Percentiles rank a stretch among this genome's conserved stretches.
Evolutionary conservation across 2,329 filamentous ascomycete genomes (phyloP).

Genomic region (Leptographium lundbergii): DNA sequence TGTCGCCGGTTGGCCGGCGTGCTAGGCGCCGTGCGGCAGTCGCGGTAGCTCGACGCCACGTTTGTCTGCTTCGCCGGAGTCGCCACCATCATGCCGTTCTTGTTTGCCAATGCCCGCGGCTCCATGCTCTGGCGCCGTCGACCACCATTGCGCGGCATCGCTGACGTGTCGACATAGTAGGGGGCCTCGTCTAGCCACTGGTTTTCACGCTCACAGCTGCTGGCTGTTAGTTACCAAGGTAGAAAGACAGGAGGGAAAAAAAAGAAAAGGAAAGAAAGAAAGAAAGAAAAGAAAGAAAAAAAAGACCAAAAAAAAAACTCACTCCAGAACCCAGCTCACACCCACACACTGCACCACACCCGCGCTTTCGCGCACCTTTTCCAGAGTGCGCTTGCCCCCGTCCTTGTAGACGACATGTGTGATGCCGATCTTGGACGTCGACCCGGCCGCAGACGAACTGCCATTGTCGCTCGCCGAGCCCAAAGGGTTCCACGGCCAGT

Average conservation of each 20-base stretch:
- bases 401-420: constrained; percentile 90
- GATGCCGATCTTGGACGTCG: constrained; percentile 50
- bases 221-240: not conserved
- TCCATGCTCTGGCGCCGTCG: constrained; percentile 74
- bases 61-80: constrained; percentile 20
- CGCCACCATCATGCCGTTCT: constrained; percentile 51
- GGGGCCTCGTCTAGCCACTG: constrained; percentile 62
- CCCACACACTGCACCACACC: constrained; percentile 77
- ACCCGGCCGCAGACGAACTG: not conserved
- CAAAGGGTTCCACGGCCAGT: constrained; percentile 59
- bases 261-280: not conserved
- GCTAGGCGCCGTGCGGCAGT: constrained; percentile 22
- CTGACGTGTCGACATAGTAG: constrained; percentile 55
- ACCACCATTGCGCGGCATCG: constrained; percentile 55
- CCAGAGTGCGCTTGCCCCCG: constrained; percentile 64
- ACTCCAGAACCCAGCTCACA: constrained; percentile 81
- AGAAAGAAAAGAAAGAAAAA: not conserved
- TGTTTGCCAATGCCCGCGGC: constrained; percentile 54
- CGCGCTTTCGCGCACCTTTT: constrained; percentile 61
- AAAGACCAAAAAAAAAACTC: constrained; percentile 26
- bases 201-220: constrained; percentile 62
- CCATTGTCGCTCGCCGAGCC: constrained; percentile 18
- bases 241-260: no score
- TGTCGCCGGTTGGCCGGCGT: constrained; percentile 32
- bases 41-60: constrained; percentile 18